Evolutionary conservation across 2,329 filamentous ascomycete genomes (phyloP).

Genomic region (Colletotrichum scovillei): DNA sequence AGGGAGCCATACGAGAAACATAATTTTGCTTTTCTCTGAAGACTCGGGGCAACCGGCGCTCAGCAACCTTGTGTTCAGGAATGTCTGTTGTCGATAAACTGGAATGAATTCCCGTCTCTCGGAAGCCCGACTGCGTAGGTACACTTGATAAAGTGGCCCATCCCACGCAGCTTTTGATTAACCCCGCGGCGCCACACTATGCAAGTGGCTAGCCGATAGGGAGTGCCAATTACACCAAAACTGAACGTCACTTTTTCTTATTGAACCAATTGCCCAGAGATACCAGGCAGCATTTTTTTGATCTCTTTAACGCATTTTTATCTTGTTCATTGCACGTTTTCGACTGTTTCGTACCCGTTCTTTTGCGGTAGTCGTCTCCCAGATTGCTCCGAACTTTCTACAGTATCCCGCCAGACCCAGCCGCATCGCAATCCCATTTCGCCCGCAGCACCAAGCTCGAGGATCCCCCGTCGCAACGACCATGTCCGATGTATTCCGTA

Average conservation of each 20-base stretch:
- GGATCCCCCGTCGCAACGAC: background rate
- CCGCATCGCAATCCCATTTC: background rate
- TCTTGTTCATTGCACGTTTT: background rate
- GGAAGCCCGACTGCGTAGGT: conserved; percentile 11
- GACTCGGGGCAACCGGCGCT: background rate
- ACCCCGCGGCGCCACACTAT: conserved; percentile 34
- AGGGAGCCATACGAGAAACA: background rate
- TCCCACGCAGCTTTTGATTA: conserved; percentile 15
- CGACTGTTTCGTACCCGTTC: background rate
- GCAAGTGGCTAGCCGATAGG: conserved; percentile 10
- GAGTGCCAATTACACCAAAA: conserved; percentile 25
- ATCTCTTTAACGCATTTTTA: background rate
- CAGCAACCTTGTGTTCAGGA: conserved; percentile 15
- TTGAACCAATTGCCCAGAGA: background rate
- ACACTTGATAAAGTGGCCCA: conserved; percentile 8
- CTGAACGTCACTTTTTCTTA: conserved; percentile 21
- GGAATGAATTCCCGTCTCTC: conserved; percentile 12
- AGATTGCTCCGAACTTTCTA: background rate
- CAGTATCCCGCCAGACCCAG: background rate
- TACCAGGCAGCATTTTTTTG: background rate
- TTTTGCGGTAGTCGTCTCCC: too few relatives aligned
- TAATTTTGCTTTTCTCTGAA: background rate
- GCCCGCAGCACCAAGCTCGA: background rate
- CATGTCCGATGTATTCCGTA: conserved; percentile 57
- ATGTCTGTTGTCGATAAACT: conserved; percentile 9